These are phyloP conservation scores for Suhomyces yuchorum DNA, from an alignment of 1,139 yeast species.

Conservation along the genomic window DNA sequence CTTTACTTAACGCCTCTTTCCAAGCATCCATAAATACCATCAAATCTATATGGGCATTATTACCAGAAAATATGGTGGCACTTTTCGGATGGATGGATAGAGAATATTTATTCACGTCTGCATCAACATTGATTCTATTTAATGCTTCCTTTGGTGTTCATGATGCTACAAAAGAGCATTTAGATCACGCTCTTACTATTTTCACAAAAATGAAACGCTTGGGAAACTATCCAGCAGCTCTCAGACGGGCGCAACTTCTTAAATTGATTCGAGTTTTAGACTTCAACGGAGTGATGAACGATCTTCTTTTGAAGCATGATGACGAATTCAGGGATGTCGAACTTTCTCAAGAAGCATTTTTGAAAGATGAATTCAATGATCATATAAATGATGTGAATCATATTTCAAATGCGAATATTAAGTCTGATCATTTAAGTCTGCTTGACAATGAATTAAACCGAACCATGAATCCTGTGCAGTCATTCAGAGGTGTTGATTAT, in stretches of 20 bases:
- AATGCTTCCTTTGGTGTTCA: constrained; percentile 84
- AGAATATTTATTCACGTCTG: constrained; percentile 79
- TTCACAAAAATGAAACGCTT: constrained; percentile 74
- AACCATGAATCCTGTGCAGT: constrained; percentile 7
- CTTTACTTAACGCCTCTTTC: constrained; percentile 75
- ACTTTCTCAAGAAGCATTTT: constrained; percentile 6
- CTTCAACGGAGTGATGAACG: constrained; percentile 65
- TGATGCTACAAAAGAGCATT: constrained; percentile 69
- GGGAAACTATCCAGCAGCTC: constrained; percentile 78
- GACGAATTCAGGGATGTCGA: constrained; percentile 34
- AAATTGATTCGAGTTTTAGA: constrained; percentile 66
- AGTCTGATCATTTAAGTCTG: constrained; percentile 15
- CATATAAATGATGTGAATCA: constrained; percentile 16
- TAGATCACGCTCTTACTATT: constrained; percentile 71
- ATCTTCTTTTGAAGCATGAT: constrained; percentile 57
- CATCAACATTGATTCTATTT: constrained; percentile 73
- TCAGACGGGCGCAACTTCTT: constrained; percentile 70
- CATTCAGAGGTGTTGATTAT: constrained; percentile 3
- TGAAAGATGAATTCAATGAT: constrained; percentile 14
- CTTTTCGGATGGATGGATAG: constrained; percentile 88
- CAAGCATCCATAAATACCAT: constrained; percentile 84
- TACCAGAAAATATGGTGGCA: constrained; percentile 79
- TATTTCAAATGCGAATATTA: constrained; percentile 12
- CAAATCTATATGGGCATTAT: constrained; percentile 69
- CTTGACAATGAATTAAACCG: constrained; percentile 13